A percentile compares a stretch with the other conserved stretches of the same genome.
phyloP scores from a whole-genome alignment of 345 rosid species.

The Zanthoxylum bungeanum region DNA sequence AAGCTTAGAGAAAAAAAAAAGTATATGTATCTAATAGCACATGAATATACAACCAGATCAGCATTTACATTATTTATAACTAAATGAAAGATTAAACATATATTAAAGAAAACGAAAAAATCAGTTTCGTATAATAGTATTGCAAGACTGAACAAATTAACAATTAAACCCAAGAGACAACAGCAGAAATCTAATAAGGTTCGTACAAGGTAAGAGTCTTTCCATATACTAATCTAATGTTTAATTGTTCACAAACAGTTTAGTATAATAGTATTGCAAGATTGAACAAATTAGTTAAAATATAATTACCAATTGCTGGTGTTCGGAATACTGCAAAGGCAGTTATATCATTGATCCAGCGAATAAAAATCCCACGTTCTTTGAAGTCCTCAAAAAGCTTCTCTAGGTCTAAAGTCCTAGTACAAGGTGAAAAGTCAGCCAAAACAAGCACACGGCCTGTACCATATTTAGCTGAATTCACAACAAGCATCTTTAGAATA shows the following conservation, averaged over 20 bases:
- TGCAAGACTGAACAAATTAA: too few species aligned
- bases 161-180: too few species aligned
- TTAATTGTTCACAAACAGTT: not conserved
- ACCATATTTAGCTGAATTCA: constrained; percentile 69
- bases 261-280: not conserved
- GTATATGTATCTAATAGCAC: not conserved
- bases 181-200: not conserved
- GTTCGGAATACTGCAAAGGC: constrained; percentile 87
- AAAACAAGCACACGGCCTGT: constrained; percentile 82
- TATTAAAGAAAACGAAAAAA: not conserved
- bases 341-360: constrained; percentile 86
- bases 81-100: not conserved
- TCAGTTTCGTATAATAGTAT: too few species aligned
- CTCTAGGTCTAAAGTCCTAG: constrained; percentile 77
- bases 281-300: not conserved
- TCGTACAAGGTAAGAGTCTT: not conserved
- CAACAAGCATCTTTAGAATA: not conserved
- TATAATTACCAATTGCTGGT: constrained; percentile 60
- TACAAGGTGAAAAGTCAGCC: constrained; percentile 68
- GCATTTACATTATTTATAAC: not conserved
- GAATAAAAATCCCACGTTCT: constrained; percentile 59
- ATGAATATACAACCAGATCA: not conserved
- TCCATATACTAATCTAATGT: not conserved
- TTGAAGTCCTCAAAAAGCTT: constrained; percentile 60
- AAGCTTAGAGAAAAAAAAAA: not conserved